Percentiles rank a stretch among this genome's conserved stretches.
phyloP scores from a whole-genome alignment of 1,139 yeast genomes.

The Nakaseomyces delphensis region DNA sequence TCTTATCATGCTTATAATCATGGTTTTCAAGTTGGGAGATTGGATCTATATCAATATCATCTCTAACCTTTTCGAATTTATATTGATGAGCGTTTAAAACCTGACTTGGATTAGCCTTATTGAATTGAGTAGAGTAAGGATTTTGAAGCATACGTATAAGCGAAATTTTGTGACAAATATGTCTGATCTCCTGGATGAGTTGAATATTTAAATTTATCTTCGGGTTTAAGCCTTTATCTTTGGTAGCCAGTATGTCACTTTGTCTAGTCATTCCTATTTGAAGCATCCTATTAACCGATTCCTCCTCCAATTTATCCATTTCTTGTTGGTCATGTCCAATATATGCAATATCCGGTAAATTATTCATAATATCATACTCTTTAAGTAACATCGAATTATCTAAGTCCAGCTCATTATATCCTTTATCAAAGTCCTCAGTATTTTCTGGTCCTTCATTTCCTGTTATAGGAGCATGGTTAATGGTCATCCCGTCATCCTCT shows the following conservation, averaged over 20 bases:
- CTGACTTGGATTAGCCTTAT: slow-evolving; percentile 16
- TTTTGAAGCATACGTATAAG: slow-evolving; percentile 85
- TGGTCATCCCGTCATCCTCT: slow-evolving; percentile 14
- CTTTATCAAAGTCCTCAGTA: slow-evolving; percentile 20
- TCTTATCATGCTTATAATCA: slow-evolving; percentile 50
- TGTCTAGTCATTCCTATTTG: slow-evolving; percentile 27
- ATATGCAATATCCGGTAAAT: slow-evolving; percentile 60
- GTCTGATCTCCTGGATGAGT: slow-evolving; percentile 80
- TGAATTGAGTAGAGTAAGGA: slow-evolving; percentile 21
- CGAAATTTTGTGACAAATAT: slow-evolving; percentile 80
- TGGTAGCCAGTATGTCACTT: slow-evolving; percentile 33
- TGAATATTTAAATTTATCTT: slow-evolving; percentile 57
- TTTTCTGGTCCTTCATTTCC: slow-evolving; percentile 11
- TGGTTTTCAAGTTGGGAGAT: slow-evolving; percentile 56
- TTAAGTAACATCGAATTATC: slow-evolving; percentile 45
- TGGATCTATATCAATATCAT: slow-evolving; percentile 63
- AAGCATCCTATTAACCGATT: slow-evolving; percentile 31
- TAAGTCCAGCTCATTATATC: slow-evolving; percentile 24
- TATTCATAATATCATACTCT: slow-evolving; percentile 80
- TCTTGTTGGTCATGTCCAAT: slow-evolving; percentile 44
- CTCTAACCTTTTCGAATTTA: slow-evolving; percentile 37
- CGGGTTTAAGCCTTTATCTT: slow-evolving; percentile 51
- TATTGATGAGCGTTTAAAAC: slow-evolving; percentile 20
- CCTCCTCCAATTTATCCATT: slow-evolving; percentile 42
- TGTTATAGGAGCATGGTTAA: background rate